phyloP scores from a whole-genome alignment of 148 eudicot species.

The Diospyros kaki region DNA sequence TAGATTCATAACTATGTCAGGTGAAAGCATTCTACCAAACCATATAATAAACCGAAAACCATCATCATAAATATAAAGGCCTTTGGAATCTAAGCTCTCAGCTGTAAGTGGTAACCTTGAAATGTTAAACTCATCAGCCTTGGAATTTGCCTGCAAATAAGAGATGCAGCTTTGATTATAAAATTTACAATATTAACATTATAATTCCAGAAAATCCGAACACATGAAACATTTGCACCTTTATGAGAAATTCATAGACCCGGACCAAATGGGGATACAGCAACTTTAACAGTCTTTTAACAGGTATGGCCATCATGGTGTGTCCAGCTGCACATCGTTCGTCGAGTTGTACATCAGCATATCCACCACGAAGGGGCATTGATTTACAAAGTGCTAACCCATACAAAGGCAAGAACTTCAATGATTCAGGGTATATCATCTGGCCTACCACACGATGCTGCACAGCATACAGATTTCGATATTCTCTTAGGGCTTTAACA shows the following conservation, averaged over 20 bases:
- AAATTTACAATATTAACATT: conserved; percentile 9
- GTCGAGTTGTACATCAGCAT: conserved; percentile 85
- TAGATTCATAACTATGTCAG: conserved; percentile 67
- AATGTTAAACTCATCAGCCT: conserved; percentile 39
- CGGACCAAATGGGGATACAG: conserved; percentile 82
- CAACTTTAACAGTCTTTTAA: conserved; percentile 68
- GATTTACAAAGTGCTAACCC: conserved; percentile 79
- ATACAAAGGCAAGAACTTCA: conserved; percentile 76
- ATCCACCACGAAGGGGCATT: conserved; percentile 78
- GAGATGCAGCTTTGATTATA: background rate
- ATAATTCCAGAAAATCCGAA: conserved; percentile 9
- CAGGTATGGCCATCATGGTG: conserved; percentile 92
- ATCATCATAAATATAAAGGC: conserved; percentile 85
- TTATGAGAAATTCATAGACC: conserved; percentile 61
- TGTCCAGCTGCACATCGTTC: conserved; percentile 96
- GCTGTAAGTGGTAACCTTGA: conserved; percentile 62
- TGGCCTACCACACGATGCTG: conserved; percentile 87
- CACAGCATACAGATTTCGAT: conserved; percentile 81
- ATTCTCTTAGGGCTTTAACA: conserved; percentile 83
- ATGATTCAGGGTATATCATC: conserved; percentile 94
- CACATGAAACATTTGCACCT: conserved; percentile 37
- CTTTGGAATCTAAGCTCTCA: conserved; percentile 89
- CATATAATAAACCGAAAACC: conserved; percentile 93
- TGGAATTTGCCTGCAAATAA: conserved; percentile 40
- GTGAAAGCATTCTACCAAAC: conserved; percentile 87